Conservation (phyloP, 1,139 yeast genomes). For the Yamadazyma pseudoaaseri region DNA sequence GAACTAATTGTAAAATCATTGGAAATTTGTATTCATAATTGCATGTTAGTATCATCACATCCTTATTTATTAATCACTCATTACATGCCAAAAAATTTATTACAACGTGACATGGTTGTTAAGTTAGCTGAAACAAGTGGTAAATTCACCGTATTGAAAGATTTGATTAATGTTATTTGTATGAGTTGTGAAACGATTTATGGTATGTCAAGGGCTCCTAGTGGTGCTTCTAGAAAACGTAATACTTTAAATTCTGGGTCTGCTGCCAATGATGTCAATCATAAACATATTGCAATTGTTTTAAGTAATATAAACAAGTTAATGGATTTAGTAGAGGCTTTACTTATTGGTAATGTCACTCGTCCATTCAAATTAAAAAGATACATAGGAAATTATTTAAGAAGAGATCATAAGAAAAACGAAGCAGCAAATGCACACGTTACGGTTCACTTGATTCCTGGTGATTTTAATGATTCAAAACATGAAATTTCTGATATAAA, state of each 20-base stretch:
- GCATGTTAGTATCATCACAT: slow-evolving; percentile 80
- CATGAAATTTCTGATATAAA: slow-evolving; percentile 26
- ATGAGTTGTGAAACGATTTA: slow-evolving; percentile 6
- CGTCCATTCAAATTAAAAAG: slow-evolving; percentile 50
- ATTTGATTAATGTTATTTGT: slow-evolving; percentile 47
- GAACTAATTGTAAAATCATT: slow-evolving; percentile 67
- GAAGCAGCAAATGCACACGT: slow-evolving; percentile 19
- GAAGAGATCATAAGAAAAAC: slow-evolving; percentile 35
- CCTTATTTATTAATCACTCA: slow-evolving; percentile 85
- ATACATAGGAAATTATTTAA: slow-evolving; percentile 57
- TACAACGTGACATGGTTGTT: slow-evolving; percentile 73
- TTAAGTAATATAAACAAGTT: slow-evolving; percentile 39
- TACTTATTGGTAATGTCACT: slow-evolving; percentile 66
- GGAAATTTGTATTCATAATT: slow-evolving; percentile 69
- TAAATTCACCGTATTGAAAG: slow-evolving; percentile 69
- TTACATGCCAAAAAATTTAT: slow-evolving; percentile 79
- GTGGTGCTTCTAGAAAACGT: background rate
- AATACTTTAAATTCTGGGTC: background rate
- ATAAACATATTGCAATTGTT: slow-evolving; percentile 29
- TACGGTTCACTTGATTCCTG: slow-evolving; percentile 44
- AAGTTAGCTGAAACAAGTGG: slow-evolving; percentile 83
- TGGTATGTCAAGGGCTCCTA: background rate
- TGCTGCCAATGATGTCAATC: slow-evolving; percentile 1
- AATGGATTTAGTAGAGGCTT: slow-evolving; percentile 77
- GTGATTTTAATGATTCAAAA: slow-evolving; percentile 31